phyloP scores from a whole-genome alignment of 108 stramenopile genomes.

The Tribonema minus region DNA sequence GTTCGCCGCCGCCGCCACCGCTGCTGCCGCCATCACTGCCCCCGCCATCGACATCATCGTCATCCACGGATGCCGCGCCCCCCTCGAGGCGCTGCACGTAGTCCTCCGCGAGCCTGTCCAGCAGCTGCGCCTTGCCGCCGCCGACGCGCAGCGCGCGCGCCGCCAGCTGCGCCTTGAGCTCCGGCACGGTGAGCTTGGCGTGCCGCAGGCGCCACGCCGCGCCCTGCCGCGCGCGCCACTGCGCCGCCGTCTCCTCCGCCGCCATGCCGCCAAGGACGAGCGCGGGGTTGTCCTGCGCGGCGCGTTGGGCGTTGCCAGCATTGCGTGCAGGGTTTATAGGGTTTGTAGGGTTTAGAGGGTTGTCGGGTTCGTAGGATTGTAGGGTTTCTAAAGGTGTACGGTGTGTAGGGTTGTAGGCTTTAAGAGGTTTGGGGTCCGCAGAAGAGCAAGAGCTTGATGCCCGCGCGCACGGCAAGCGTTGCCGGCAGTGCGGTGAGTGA shows the following conservation, averaged over 20 bases:
- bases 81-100: neutral
- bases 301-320: no score
- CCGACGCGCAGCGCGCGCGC: neutral
- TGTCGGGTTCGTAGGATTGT: no score
- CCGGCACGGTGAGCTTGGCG: conserved; percentile 16
- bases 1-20: no score
- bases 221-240: conserved; percentile 23
- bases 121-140: neutral
- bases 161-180: conserved; percentile 8
- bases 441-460: no score
- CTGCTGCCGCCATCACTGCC: neutral
- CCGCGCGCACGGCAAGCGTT: no score
- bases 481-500: no score
- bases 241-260: neutral
- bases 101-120: neutral
- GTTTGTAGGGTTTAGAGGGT: no score
- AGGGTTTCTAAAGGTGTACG: no score
- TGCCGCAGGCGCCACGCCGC: neutral
- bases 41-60: neutral
- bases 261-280: conserved; percentile 16
- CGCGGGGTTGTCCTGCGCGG: conserved; percentile 36
- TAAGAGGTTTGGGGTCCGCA: no score
- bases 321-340: no score
- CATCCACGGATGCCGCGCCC: neutral
- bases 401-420: no score